phyloP scores from a whole-genome alignment of 164 flowering plant genomes.

The Akebia trifoliata region DNA sequence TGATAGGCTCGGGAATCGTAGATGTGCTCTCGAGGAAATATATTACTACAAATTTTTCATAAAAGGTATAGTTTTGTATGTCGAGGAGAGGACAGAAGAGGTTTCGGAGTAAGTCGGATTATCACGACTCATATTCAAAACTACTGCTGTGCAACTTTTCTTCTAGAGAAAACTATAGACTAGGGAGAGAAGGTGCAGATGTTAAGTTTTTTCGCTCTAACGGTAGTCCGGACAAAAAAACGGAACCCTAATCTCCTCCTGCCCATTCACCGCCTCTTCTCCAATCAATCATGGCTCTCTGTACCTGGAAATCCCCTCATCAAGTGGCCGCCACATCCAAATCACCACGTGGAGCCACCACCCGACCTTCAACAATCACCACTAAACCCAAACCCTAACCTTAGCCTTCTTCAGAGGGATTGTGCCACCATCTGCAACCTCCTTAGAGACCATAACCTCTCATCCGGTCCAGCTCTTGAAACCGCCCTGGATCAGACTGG shows the following conservation, averaged over 20 bases:
- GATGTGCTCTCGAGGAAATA: too few species aligned
- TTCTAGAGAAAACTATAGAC: background rate
- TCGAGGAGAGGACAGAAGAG: too few species aligned
- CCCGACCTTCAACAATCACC: background rate
- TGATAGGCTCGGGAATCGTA: too few species aligned
- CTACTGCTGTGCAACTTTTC: background rate
- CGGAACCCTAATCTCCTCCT: background rate
- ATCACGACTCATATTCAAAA: too few species aligned
- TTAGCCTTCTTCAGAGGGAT: constrained; percentile 22
- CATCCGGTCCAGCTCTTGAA: constrained; percentile 36
- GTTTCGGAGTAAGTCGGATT: too few species aligned
- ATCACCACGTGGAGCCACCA: background rate
- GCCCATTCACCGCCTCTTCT: constrained; percentile 2
- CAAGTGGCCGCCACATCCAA: constrained; percentile 16
- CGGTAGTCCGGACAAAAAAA: background rate
- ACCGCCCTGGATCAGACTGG: constrained; percentile 39
- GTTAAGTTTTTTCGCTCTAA: constrained; percentile 1
- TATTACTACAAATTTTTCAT: too few species aligned
- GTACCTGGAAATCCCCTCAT: constrained; percentile 18
- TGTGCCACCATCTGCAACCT: constrained; percentile 32
- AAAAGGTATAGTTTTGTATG: too few species aligned
- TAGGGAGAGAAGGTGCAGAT: background rate
- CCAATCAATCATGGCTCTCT: constrained; percentile 16
- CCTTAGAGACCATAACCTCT: constrained; percentile 27
- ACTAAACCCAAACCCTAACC: constrained; percentile 7